phyloP scores from a whole-genome alignment of 2,329 filamentous ascomycete genomes.

The Aspergillus vadensis region DNA sequence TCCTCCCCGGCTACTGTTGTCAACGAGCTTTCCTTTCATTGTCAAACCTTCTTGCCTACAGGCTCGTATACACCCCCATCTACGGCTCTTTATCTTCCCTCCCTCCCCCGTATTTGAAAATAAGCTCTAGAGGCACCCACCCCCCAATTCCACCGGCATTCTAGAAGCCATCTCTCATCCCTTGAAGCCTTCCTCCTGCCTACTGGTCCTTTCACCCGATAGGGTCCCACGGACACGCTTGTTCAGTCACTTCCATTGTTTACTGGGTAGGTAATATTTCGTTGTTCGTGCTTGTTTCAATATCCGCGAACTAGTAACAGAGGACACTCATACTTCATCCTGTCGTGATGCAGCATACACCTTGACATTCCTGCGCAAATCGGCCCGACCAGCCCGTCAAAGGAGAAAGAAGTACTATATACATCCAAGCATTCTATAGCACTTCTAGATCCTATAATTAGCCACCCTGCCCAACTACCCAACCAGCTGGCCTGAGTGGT shows the following conservation, averaged over 20 bases:
- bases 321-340: no score
- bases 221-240: conserved; percentile 23
- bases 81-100: neutral
- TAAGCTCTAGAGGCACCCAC: neutral
- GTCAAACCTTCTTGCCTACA: no score
- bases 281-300: neutral
- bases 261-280: neutral
- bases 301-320: no score
- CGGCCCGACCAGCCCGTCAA: no score
- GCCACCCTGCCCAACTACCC: neutral
- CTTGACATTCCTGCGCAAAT: no score
- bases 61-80: neutral
- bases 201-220: conserved; percentile 1
- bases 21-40: no score
- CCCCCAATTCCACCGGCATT: neutral
- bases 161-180: neutral
- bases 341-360: no score
- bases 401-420: neutral
- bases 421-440: neutral
- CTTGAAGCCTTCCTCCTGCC: neutral
- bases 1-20: no score
- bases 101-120: neutral
- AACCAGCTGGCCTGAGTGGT: neutral
- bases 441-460: neutral
- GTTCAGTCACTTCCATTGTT: conserved; percentile 17